These are phyloP conservation scores for Zizania latifolia DNA, from an alignment of 176 grass and related monocot genomes.

Conservation along the genomic window DNA sequence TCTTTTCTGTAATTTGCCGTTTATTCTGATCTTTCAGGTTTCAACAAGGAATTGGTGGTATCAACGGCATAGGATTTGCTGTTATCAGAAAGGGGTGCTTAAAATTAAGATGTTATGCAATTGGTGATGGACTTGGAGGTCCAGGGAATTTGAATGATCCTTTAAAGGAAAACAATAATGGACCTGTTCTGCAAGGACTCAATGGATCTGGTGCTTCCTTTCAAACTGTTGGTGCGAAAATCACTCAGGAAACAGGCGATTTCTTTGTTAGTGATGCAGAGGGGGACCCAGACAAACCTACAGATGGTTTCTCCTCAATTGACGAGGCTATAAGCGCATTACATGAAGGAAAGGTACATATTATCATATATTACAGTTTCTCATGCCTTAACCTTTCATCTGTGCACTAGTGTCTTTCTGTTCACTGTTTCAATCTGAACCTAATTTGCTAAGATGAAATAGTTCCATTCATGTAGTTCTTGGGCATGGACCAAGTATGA, in stretches of 20 bases:
- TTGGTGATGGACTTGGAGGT: slow-evolving; percentile 23
- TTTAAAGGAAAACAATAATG: slow-evolving; percentile 51
- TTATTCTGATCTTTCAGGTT: slow-evolving; percentile 31
- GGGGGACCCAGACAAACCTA: slow-evolving; percentile 73
- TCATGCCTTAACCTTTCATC: background rate
- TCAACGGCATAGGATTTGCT: slow-evolving; percentile 48
- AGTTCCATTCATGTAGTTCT: background rate
- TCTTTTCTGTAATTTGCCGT: background rate
- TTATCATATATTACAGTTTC: background rate
- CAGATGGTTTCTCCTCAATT: slow-evolving; percentile 66
- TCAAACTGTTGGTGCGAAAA: slow-evolving; percentile 63
- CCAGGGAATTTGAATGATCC: slow-evolving; percentile 30
- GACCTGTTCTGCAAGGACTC: slow-evolving; percentile 39
- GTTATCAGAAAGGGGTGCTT: slow-evolving; percentile 49
- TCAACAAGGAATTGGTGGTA: slow-evolving; percentile 39
- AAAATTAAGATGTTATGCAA: slow-evolving; percentile 53
- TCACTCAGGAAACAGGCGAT: slow-evolving; percentile 74
- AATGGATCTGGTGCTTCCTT: slow-evolving; percentile 41
- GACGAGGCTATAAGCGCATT: slow-evolving; percentile 64
- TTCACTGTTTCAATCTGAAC: background rate
- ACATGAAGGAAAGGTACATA: slow-evolving; percentile 58
- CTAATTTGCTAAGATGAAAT: background rate
- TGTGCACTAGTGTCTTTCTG: background rate
- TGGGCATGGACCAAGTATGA: background rate
- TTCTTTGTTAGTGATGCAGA: slow-evolving; percentile 93